Conservation (phyloP, 1,139 yeast genomes). For the Suhomyces maxii region DNA sequence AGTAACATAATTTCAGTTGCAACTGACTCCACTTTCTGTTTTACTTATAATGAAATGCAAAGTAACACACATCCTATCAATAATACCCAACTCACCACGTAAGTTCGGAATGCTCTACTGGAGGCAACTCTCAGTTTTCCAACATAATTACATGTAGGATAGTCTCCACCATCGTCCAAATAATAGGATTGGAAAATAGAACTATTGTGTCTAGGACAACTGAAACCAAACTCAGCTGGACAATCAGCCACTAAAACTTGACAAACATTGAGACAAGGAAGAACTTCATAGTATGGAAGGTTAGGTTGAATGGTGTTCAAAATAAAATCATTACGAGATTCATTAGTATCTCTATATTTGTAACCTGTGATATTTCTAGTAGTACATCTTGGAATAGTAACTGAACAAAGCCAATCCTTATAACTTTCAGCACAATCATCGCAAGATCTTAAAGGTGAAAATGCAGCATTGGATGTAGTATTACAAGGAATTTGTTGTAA, state of each 20-base stretch:
- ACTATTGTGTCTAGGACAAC: conserved; percentile 58
- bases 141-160: conserved; percentile 48
- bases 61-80: not conserved
- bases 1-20: too few relatives aligned
- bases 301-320: conserved; percentile 60
- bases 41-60: not conserved
- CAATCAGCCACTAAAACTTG: conserved; percentile 78
- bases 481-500: conserved; percentile 79
- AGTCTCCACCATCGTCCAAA: conserved; percentile 31
- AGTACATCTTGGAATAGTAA: conserved; percentile 85
- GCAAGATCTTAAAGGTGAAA: conserved; percentile 74
- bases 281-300: conserved; percentile 65
- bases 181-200: conserved; percentile 49
- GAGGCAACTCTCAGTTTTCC: conserved; percentile 24
- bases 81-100: conserved; percentile 4
- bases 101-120: conserved; percentile 4
- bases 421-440: conserved; percentile 71
- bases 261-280: conserved; percentile 86
- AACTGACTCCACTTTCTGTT: too few relatives aligned
- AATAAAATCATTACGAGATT: conserved; percentile 63
- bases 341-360: conserved; percentile 40
- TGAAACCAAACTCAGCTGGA: conserved; percentile 72
- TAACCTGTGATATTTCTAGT: conserved; percentile 38
- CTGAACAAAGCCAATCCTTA: conserved; percentile 87
- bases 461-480: conserved; percentile 64